phyloP scores from a whole-genome alignment of 768 basidiomycete species.

The Naganishia vaughanmartiniae region DNA sequence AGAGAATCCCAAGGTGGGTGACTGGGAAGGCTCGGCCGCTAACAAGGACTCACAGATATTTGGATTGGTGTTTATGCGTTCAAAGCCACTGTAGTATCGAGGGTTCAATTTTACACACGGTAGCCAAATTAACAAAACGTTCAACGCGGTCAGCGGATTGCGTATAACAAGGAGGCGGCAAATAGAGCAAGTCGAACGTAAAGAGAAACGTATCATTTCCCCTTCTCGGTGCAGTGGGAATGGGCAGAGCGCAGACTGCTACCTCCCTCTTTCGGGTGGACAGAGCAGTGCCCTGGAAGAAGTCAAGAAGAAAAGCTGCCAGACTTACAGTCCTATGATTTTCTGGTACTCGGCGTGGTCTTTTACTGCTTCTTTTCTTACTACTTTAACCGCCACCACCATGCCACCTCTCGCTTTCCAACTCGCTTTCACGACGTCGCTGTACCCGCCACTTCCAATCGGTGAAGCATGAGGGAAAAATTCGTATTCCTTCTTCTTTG shows the following conservation, averaged over 20 bases:
- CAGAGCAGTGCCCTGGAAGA: too few relatives aligned
- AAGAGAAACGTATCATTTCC: too few relatives aligned
- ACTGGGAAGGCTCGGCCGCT: neutral
- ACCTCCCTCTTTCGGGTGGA: too few relatives aligned
- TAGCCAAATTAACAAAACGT: neutral
- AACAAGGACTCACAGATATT: conserved; percentile 36
- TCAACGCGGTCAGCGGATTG: neutral
- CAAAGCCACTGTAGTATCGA: conserved; percentile 30
- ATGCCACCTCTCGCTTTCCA: neutral
- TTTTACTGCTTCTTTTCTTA: conserved; percentile 37
- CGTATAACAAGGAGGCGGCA: too few relatives aligned
- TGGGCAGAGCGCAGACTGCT: too few relatives aligned
- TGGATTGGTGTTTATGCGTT: conserved; percentile 31
- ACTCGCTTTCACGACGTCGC: conserved; percentile 27
- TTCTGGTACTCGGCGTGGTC: conserved; percentile 37
- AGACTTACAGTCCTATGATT: conserved; percentile 30
- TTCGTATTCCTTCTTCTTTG: conserved; percentile 28
- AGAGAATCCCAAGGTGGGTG: neutral
- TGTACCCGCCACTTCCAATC: conserved; percentile 31
- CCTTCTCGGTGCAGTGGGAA: too few relatives aligned
- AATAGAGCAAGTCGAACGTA: too few relatives aligned
- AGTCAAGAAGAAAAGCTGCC: neutral
- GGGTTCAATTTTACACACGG: neutral
- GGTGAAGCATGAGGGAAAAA: conserved; percentile 8
- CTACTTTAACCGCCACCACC: neutral